Base-by-base conservation (phyloP, 2,329 filamentous ascomycete genomes). In the Alternaria infectoria region DNA sequence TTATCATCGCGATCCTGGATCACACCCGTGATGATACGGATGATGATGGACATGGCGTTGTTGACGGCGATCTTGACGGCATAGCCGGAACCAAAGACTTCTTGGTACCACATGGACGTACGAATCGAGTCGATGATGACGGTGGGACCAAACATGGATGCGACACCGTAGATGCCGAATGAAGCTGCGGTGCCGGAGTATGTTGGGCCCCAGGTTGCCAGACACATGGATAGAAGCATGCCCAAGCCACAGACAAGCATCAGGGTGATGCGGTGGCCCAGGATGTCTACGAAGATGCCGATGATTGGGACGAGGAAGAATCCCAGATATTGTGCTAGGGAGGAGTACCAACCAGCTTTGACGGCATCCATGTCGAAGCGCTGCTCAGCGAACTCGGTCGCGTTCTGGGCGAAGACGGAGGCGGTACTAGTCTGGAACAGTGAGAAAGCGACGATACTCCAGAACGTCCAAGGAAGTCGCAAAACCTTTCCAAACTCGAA, bases 31-130 rank as follows among this genome's bases (percentile, higher is more conserved):
- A 88, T 78, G 46, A 89, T 84, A 0, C 86, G 81, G 1, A 89
- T 80, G 56, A 89, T 86, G 62, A 89, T 88, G 62, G 82, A 88
- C 86, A 89, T 89, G 28, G 83, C 85, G 73, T 90, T 90, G 71
- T 89, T 89, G 71, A 89, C 86, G 21, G 85, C 85, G 36, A 89
- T 84, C 62, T 90, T 90, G 59, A 89, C 75, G 1, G 86, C 83
- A 62, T 89, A 89, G 0, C 85, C 88, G 0, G 86, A 85, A 0
- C 87, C 88, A 61, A 89, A 90, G 0, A 88, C 85, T 3, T 85
- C 85, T 59, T 87, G 85, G 25, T 88, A 82, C 85, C 86, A 88
- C 74, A 90, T 84, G 0, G 83, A 83, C 0, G 87, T 88, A 15
- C 88, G 85, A 25, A 89, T 87, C 21, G 85, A 81, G 69, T 90